Percentiles rank a stretch among this genome's conserved stretches.
These are phyloP conservation scores for Fusarium paranaense DNA, from an alignment of 2,329 filamentous ascomycete genomes.

Conservation along the genomic window DNA sequence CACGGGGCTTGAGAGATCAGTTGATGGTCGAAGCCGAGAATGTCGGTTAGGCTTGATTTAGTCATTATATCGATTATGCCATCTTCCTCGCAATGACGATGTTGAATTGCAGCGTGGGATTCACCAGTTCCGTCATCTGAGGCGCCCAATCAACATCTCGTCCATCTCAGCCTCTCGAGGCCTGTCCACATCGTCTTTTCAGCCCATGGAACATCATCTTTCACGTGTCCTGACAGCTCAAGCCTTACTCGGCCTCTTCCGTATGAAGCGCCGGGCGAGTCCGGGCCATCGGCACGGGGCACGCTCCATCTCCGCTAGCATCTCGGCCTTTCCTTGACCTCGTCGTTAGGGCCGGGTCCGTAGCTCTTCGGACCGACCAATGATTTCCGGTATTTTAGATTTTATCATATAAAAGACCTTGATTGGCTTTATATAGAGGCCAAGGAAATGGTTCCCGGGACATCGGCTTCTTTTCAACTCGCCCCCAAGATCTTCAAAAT, in stretches of 20 bases:
- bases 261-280: slow-evolving; percentile 9
- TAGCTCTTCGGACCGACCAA: background rate
- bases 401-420: background rate
- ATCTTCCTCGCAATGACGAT: slow-evolving; percentile 34
- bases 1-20: background rate
- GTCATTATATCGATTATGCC: slow-evolving; percentile 30
- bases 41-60: slow-evolving; percentile 17
- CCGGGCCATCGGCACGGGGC: slow-evolving; percentile 24
- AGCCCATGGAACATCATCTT: background rate
- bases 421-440: background rate
- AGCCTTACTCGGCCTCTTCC: background rate
- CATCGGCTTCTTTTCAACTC: background rate
- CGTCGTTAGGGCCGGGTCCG: slow-evolving; percentile 6
- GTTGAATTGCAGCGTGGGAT: slow-evolving; percentile 9
- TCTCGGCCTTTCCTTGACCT: slow-evolving; percentile 7
- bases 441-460: background rate
- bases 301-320: background rate
- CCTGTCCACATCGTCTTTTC: background rate
- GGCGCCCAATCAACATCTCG: slow-evolving; percentile 17
- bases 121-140: background rate
- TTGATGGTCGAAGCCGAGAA: slow-evolving; percentile 1
- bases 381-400: background rate
- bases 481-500: background rate
- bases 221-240: slow-evolving; percentile 7
- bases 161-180: slow-evolving; percentile 9